Conservation (phyloP, 164 flowering plant genomes). For the Aristolochia californica region DNA sequence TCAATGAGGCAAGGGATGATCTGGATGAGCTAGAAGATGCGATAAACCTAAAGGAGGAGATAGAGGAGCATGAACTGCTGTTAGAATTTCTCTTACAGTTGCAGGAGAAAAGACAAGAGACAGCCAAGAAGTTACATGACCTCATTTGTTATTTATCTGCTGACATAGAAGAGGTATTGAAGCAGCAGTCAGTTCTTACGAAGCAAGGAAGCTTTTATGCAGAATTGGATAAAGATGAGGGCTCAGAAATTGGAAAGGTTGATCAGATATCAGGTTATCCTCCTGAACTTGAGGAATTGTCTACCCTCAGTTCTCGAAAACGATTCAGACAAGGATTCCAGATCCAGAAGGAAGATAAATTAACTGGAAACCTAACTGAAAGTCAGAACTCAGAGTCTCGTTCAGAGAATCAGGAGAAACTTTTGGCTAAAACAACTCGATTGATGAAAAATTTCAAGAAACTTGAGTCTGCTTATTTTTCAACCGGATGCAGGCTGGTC, state of each 20-base stretch:
- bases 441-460: slow-evolving; percentile 80
- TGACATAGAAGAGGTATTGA: slow-evolving; percentile 71
- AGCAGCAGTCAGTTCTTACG: slow-evolving; percentile 35
- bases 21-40: slow-evolving; percentile 77
- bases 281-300: slow-evolving; percentile 26
- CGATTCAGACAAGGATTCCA: slow-evolving; percentile 36
- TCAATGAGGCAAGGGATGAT: slow-evolving; percentile 58
- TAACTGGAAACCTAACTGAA: slow-evolving; percentile 23
- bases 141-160: slow-evolving; percentile 53
- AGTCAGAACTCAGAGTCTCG: slow-evolving; percentile 20
- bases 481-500: slow-evolving; percentile 47
- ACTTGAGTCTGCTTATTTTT: slow-evolving; percentile 73
- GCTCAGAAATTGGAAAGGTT: slow-evolving; percentile 17
- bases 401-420: slow-evolving; percentile 28
- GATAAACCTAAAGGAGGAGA: slow-evolving; percentile 58
- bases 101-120: slow-evolving; percentile 66
- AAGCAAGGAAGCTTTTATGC: slow-evolving; percentile 22
- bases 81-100: slow-evolving; percentile 65
- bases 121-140: slow-evolving; percentile 52
- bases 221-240: slow-evolving; percentile 25
- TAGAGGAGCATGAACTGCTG: slow-evolving; percentile 79
- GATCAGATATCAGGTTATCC: slow-evolving; percentile 4
- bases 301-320: slow-evolving; percentile 42
- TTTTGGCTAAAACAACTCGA: slow-evolving; percentile 46
- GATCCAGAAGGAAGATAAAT: slow-evolving; percentile 20